These are phyloP conservation scores for Rhizomucor pusillus DNA, from an alignment of 371 early-diverging fungal genomes.

Conservation along the genomic window DNA sequence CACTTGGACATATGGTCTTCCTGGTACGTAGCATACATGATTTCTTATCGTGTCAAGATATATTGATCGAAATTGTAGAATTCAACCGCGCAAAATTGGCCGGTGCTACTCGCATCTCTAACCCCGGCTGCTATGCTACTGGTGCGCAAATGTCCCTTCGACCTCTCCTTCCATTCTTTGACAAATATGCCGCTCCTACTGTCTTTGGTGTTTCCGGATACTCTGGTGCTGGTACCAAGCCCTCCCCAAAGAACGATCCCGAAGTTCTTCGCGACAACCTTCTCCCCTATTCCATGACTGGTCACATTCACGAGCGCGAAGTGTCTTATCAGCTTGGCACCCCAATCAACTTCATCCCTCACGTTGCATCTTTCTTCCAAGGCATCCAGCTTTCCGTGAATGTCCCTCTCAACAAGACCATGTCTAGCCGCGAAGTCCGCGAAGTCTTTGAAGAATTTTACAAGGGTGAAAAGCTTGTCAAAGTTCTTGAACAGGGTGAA, in stretches of 20 bases:
- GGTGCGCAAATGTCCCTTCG: conserved; percentile 89
- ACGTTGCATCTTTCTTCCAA: conserved; percentile 91
- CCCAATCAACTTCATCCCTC: conserved; percentile 77
- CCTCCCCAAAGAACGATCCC: conserved; percentile 91
- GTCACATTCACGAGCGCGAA: conserved; percentile 96
- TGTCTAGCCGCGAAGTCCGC: conserved; percentile 64
- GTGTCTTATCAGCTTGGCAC: conserved; percentile 76
- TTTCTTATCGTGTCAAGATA: background rate
- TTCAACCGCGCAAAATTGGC: conserved; percentile 63
- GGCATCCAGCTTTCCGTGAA: conserved; percentile 90
- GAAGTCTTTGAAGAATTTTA: conserved; percentile 74
- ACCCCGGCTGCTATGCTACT: conserved; percentile 98
- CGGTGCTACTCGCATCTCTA: conserved; percentile 72
- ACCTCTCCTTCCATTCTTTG: conserved; percentile 72
- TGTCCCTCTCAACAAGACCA: conserved; percentile 72
- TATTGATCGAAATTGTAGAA: conserved; percentile 39
- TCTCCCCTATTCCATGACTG: conserved; percentile 88
- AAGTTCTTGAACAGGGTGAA: conserved; percentile 66
- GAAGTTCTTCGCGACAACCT: conserved; percentile 81
- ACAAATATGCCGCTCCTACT: conserved; percentile 56
- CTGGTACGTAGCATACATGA: conserved; percentile 33
- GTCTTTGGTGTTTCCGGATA: conserved; percentile 97
- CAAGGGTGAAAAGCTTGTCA: conserved; percentile 74
- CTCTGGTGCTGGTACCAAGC: conserved; percentile 96
- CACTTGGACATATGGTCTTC: conserved; percentile 92